phyloP scores from a whole-genome alignment of 2,329 filamentous ascomycete genomes.

The Diplodia seriata region DNA sequence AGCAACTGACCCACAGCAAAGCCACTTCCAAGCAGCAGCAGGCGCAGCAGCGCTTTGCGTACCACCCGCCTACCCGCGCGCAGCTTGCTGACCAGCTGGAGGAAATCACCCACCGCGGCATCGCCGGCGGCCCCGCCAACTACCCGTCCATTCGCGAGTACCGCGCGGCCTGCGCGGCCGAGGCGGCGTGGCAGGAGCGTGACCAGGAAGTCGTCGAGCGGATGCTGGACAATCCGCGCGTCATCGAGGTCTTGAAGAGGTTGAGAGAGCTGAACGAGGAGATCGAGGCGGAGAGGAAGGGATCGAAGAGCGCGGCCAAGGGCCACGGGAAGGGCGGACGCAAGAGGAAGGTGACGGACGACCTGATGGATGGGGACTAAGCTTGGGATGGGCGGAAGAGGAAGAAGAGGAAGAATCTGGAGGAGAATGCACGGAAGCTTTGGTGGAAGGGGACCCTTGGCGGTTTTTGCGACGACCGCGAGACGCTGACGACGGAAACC shows the following conservation, averaged over 20 bases:
- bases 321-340: constrained; percentile 10
- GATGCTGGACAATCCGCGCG: constrained; percentile 31
- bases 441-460: background rate
- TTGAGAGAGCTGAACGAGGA: constrained; percentile 21
- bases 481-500: constrained; percentile 7
- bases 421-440: background rate
- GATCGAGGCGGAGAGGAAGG: constrained; percentile 29
- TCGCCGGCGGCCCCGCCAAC: constrained; percentile 26
- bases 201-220: constrained; percentile 30
- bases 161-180: constrained; percentile 28
- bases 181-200: constrained; percentile 32
- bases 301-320: constrained; percentile 7
- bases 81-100: constrained; percentile 32
- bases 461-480: background rate
- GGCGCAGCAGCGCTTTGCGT: background rate
- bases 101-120: constrained; percentile 29
- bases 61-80: constrained; percentile 17
- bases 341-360: constrained; percentile 20
- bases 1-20: background rate
- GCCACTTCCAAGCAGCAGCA: background rate
- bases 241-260: constrained; percentile 20
- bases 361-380: constrained; percentile 27
- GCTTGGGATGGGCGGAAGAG: background rate
- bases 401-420: background rate
- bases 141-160: constrained; percentile 15